Evolutionary conservation across 2,329 filamentous ascomycete species (phyloP).

Genomic region (Trichocomaceae sp.): DNA sequence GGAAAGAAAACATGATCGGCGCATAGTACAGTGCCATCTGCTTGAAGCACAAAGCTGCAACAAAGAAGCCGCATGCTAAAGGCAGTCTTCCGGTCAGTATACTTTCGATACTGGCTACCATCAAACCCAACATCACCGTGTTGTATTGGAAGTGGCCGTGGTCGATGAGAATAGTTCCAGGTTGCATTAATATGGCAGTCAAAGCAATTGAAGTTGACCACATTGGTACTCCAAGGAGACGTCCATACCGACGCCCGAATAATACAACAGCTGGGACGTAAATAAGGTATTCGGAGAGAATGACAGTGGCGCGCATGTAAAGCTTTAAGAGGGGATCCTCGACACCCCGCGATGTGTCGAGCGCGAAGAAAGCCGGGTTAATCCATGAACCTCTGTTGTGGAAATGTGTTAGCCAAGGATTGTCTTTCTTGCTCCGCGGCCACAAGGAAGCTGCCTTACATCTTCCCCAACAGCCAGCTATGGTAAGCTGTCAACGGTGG

Average conservation of each 20-base stretch:
- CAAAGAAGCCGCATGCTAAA: conserved; percentile 91
- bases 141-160: conserved; percentile 98
- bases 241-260: conserved; percentile 75
- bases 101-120: conserved; percentile 79
- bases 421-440: neutral
- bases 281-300: conserved; percentile 83
- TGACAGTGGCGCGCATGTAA: conserved; percentile 90
- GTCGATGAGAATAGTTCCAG: conserved; percentile 82
- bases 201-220: conserved; percentile 83
- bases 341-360: conserved; percentile 72
- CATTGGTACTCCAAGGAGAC: conserved; percentile 65
- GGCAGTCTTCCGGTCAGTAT: conserved; percentile 77
- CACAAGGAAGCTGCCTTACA: conserved; percentile 44
- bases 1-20: conserved; percentile 82
- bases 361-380: conserved; percentile 77
- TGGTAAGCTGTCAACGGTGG: conserved; percentile 97
- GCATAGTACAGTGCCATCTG: conserved; percentile 99
- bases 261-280: conserved; percentile 81
- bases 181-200: conserved; percentile 86
- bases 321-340: conserved; percentile 78
- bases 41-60: conserved; percentile 90
- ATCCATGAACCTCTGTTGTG: conserved; percentile 61
- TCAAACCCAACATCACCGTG: conserved; percentile 92
- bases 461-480: conserved; percentile 86
- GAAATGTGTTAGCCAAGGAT: conserved; percentile 15